A percentile compares a stretch with the other conserved stretches of the same genome.
Evolutionary conservation across 169 alveolate genomes (phyloP).

Genomic region (Plasmodium chabaudi): DNA sequence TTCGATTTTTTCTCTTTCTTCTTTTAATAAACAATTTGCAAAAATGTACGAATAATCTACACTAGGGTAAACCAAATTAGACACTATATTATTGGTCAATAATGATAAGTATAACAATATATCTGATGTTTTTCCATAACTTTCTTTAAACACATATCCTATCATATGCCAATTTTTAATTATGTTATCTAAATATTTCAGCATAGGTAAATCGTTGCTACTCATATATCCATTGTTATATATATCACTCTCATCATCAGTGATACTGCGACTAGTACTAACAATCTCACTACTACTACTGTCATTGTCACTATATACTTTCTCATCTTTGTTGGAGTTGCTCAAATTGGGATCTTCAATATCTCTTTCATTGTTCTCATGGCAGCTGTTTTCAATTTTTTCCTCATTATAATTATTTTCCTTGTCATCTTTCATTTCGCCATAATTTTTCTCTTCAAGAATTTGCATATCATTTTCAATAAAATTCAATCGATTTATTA

Average conservation of each 20-base stretch:
- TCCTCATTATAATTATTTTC: not conserved
- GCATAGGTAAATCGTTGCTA: not conserved
- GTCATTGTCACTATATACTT: not conserved
- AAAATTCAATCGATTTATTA: not conserved
- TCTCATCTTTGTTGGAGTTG: not conserved
- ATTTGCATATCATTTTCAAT: not conserved
- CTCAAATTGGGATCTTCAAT: not conserved
- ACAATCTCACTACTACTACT: not conserved
- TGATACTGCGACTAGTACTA: not conserved
- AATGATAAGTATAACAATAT: slow-evolving; percentile 40
- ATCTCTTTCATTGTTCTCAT: not conserved
- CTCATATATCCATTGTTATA: not conserved
- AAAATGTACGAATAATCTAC: slow-evolving; percentile 47
- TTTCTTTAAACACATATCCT: slow-evolving; percentile 56
- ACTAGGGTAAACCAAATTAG: slow-evolving; percentile 64
- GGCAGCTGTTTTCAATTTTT: not conserved
- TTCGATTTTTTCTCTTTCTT: slow-evolving; percentile 54
- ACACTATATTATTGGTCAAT: slow-evolving; percentile 39
- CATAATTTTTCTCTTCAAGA: not conserved
- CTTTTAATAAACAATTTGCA: slow-evolving; percentile 20
- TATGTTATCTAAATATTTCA: slow-evolving; percentile 28
- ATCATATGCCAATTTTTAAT: slow-evolving; percentile 27
- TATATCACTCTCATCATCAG: not conserved
- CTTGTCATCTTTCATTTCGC: not conserved
- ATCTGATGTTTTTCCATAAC: slow-evolving; percentile 35